Evolutionary conservation across 176 grass and related monocot species (phyloP), one percentile per base, ranked within the genome.

Genomic region (Bothriochloa decipiens): DNA sequence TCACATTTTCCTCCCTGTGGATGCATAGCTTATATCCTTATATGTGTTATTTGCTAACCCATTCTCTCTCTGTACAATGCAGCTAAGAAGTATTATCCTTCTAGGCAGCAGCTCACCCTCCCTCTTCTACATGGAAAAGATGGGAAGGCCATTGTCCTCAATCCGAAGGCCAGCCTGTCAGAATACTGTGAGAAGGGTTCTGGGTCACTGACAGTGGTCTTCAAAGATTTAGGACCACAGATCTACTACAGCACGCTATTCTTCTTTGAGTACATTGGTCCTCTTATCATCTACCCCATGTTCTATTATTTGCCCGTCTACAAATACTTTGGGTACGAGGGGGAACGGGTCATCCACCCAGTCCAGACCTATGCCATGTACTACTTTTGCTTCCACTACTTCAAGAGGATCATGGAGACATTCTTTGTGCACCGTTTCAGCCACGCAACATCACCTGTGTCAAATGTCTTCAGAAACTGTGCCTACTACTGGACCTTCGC

Each of bases 401-500:
- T 91, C 86, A 99, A 99, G 85, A 75, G 96, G 78, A 96, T 99
- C 72, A 84, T 94, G 81, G 96, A 99, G 88, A 96, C 96, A 0
- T 96, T 99, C 87, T 96, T 99, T 7, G 83, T 99, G 10, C 96
- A 99, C 83, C 87, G 96, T 36, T 96, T 99, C 88, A 96, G 93
- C 84, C 96, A 99, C 22, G 96, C 93, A 5, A 99, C 96, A 7
- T 99, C 96, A 22, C 96, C 96, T 26, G 23, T 99, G 6, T 94
- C 91, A 6, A 94, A 96, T 5, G 96, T 99, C 18, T 99, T 96
- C 17, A 86, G 96, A 26, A 99, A 99, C 83, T 99, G 96, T 3
- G 89, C 93, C 11, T 99, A 99, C 88, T 99, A 96, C 88, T 99
- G 96, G 96, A 91, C 91, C 36, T 99, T 96, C 29, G 96, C 89